Evolutionary conservation across 257 asterid genomes (phyloP).

Genomic region (Penstemon newberryi): DNA sequence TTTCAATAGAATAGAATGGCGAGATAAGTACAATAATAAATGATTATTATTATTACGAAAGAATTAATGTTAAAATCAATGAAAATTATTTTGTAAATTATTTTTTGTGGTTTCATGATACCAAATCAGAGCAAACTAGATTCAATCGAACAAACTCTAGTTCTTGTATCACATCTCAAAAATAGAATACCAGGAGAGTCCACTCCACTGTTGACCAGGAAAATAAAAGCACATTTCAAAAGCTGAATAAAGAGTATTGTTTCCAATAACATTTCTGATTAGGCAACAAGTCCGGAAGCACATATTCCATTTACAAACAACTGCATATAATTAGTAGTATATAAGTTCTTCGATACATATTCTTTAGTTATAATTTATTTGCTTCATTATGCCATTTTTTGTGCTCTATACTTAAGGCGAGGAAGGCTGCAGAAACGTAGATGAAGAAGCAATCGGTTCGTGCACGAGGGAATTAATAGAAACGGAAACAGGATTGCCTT

Average conservation of each 20-base stretch:
- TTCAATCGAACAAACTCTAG: too few relatives aligned
- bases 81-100: too few relatives aligned
- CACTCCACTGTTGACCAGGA: too few relatives aligned
- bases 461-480: conserved; percentile 80
- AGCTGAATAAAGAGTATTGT: neutral
- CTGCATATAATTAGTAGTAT: conserved; percentile 16
- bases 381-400: neutral
- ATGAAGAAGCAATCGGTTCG: conserved; percentile 69
- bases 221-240: too few relatives aligned
- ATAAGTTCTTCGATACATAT: conserved; percentile 19
- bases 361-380: conserved; percentile 9
- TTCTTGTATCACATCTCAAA: too few relatives aligned
- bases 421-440: conserved; percentile 66
- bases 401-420: conserved; percentile 25
- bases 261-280: neutral
- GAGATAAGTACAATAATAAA: too few relatives aligned
- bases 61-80: too few relatives aligned
- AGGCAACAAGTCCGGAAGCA: conserved; percentile 7
- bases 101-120: too few relatives aligned
- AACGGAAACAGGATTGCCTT: conserved; percentile 78
- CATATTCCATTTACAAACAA: neutral
- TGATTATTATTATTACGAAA: too few relatives aligned
- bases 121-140: too few relatives aligned
- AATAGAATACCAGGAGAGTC: too few relatives aligned
- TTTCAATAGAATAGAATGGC: too few relatives aligned